Conservation (phyloP, 495 filamentous ascomycete species). For the Daldinia childiae region DNA sequence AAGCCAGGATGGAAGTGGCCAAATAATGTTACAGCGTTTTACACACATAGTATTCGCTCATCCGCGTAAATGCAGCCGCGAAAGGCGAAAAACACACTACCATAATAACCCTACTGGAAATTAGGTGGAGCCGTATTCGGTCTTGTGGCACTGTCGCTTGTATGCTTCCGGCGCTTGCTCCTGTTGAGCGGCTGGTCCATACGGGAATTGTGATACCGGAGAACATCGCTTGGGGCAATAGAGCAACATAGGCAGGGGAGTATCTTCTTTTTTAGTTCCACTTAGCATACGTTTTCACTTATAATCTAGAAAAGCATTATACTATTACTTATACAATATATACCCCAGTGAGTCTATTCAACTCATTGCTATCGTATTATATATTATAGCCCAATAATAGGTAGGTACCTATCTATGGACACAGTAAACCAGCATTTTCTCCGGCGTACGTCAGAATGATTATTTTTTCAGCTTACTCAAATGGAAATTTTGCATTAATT, state of each 20-base stretch:
- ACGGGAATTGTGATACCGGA: constrained; percentile 3
- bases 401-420: neutral
- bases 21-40: neutral
- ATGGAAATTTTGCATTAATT: too few relatives aligned
- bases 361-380: neutral
- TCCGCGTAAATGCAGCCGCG: constrained; percentile 19
- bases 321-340: too few relatives aligned
- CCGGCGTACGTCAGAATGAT: too few relatives aligned
- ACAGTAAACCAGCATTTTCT: neutral
- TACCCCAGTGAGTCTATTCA: neutral
- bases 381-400: neutral
- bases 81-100: neutral
- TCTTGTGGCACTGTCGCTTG: constrained; percentile 22
- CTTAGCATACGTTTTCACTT: too few relatives aligned
- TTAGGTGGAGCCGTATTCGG: constrained; percentile 21
- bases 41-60: neutral
- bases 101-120: constrained; percentile 1
- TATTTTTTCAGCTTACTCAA: too few relatives aligned
- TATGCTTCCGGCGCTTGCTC: constrained; percentile 25
- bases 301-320: too few relatives aligned
- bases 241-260: neutral
- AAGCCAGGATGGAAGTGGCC: neutral
- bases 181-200: neutral
- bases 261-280: neutral
- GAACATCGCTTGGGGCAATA: neutral